Percentiles rank a stretch among this genome's conserved stretches.
phyloP scores from a whole-genome alignment of 257 asterid genomes.

The Paraleonurus japonicus region DNA sequence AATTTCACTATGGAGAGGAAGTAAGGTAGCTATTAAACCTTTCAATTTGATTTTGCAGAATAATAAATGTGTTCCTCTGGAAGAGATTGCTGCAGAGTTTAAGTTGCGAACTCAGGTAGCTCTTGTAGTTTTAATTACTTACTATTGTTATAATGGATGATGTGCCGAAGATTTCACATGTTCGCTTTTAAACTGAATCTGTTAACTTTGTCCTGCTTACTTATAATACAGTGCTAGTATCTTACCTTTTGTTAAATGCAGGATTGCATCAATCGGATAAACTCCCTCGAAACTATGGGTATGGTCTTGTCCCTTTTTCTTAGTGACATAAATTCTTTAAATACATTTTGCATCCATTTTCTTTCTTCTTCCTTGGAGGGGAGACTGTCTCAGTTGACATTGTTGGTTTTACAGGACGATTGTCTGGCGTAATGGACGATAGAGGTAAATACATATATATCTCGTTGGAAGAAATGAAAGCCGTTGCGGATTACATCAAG shows the following conservation, averaged over 20 bases:
- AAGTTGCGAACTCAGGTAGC: slow-evolving; percentile 92
- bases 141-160: slow-evolving; percentile 7
- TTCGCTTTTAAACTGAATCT: background rate
- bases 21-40: slow-evolving; percentile 13
- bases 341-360: background rate
- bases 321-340: background rate
- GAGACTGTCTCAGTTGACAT: background rate
- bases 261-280: slow-evolving; percentile 93
- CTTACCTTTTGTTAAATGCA: slow-evolving; percentile 38
- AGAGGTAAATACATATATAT: slow-evolving; percentile 94
- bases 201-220: background rate
- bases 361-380: background rate
- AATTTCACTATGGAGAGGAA: background rate
- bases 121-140: slow-evolving; percentile 5
- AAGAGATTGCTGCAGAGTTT: slow-evolving; percentile 98
- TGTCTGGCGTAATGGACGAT: slow-evolving; percentile 98
- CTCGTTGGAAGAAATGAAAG: slow-evolving; percentile 90
- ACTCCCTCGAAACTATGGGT: slow-evolving; percentile 85
- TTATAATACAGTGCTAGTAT: background rate
- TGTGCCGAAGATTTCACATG: slow-evolving; percentile 1
- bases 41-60: slow-evolving; percentile 52
- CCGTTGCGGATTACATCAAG: slow-evolving; percentile 91
- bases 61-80: slow-evolving; percentile 91
- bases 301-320: slow-evolving; percentile 23
- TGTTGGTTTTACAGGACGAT: slow-evolving; percentile 54